Base-by-base conservation (phyloP, 2,329 filamentous ascomycete species). In the Microdochium paspali region DNA sequence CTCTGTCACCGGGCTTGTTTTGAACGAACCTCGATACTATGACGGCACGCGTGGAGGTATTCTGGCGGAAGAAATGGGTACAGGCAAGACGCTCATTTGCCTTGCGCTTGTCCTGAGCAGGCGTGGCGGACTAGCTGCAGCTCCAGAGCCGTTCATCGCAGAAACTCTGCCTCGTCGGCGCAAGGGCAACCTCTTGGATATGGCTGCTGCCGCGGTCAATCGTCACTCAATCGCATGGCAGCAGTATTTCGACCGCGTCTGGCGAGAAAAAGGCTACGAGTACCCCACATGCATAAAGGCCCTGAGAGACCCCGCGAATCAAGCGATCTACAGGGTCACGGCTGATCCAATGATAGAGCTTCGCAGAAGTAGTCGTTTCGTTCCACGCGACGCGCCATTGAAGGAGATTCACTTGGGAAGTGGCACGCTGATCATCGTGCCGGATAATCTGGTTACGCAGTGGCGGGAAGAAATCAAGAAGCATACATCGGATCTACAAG, bases 1-100 rank as follows among this genome's bases (percentile, higher is more conserved):
- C 51, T 70, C 77, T 4, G 76, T 83, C 42, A 75, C 79, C 15
- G 78, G 80, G 0, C 70, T 71, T 0, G 75, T 89, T 44, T 61
- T 87, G 0, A 71, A 72, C 30, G 77, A 85, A n/a, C 82, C 86
- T 10, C 74, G 77, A 2, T 77, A 79, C 49, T 95, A 91, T 55
- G 88, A 93, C 42, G 76, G 80, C 24, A 77, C 83, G 4, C 74
- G 76, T 49, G 90, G 90, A 28, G 91, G 90, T 2, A 85, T 91
- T 13, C 67, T 90, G 13, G 85, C 86, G 0, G 87, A 93, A 59
- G 84, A 87, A 53, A 90, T 90, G 86, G 85, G 84, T 5, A 68
- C 77, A 0, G 90, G 91, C 0, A 97, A 96, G 68, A 96, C 91
- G 0, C 66, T 96, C 24, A 95, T 96, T 10, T 91, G 86, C 53